Evolutionary conservation across 192 early-diverging fungal species (phyloP).

Genomic region (Fimicolochytrium jonesii): DNA sequence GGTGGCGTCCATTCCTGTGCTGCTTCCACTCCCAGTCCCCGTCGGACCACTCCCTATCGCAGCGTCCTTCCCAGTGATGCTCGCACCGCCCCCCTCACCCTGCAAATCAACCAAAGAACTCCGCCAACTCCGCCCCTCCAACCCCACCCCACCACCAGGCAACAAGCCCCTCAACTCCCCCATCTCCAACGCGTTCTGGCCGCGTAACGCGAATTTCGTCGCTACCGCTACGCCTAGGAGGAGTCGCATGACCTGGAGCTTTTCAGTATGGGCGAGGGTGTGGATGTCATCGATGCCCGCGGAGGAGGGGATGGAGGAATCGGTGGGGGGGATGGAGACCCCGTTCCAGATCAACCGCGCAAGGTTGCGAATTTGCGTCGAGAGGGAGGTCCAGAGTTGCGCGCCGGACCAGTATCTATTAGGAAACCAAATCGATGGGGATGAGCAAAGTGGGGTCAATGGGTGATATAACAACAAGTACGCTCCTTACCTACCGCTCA

Average conservation of each 20-base stretch:
- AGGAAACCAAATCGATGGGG: too few relatives aligned
- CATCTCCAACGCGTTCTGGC: constrained; percentile 37
- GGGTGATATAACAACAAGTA: too few relatives aligned
- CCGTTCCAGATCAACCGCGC: constrained; percentile 70
- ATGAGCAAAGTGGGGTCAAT: too few relatives aligned
- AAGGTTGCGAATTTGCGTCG: constrained; percentile 63
- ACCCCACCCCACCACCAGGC: constrained; percentile 47
- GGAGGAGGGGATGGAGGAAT: too few relatives aligned
- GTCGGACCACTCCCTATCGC: too few relatives aligned
- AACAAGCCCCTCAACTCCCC: constrained; percentile 55
- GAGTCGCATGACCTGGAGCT: constrained; percentile 62
- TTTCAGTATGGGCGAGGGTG: constrained; percentile 43
- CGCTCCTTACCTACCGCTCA: too few relatives aligned
- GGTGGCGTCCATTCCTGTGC: too few relatives aligned
- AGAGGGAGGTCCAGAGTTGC: constrained; percentile 63
- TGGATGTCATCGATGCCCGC: too few relatives aligned
- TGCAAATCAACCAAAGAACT: constrained; percentile 12
- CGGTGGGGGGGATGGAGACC: background rate
- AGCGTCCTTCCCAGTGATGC: background rate
- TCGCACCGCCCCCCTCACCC: background rate
- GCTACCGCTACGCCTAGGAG: constrained; percentile 69
- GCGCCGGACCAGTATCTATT: constrained; percentile 86
- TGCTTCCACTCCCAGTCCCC: too few relatives aligned
- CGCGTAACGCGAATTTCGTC: constrained; percentile 76
- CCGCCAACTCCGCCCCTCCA: constrained; percentile 45